A percentile compares a stretch with the other conserved stretches of the same genome.
Conservation (phyloP, 345 rosid genomes). For the Moricandia arvensis region DNA sequence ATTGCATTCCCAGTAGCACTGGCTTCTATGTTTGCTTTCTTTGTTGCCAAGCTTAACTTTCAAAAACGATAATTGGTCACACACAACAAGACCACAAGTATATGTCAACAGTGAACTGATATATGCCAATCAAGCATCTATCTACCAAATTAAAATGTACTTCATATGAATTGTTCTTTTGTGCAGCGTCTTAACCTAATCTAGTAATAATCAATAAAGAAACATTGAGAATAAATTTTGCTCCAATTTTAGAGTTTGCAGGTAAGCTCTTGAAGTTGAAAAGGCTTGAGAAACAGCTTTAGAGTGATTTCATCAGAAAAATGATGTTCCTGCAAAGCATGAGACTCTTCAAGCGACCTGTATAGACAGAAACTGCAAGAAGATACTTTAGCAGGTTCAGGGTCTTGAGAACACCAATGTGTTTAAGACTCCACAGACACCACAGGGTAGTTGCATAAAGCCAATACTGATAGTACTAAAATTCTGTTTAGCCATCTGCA, state of each 20-base stretch:
- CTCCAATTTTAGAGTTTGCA: background rate
- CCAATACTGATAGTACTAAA: background rate
- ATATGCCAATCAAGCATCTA: background rate
- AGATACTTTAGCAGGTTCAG: slow-evolving; percentile 2
- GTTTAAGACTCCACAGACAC: background rate
- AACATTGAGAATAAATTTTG: background rate
- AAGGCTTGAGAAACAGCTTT: background rate
- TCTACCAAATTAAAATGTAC: background rate
- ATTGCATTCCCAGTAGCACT: slow-evolving; percentile 47
- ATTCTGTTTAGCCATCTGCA: background rate
- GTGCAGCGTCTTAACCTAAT: slow-evolving; percentile 16
- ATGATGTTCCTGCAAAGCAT: background rate
- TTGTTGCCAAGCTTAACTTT: slow-evolving; percentile 55
- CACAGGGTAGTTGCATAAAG: background rate
- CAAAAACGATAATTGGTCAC: slow-evolving; percentile 52
- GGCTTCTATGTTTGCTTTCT: slow-evolving; percentile 60
- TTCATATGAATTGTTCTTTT: slow-evolving; percentile 1
- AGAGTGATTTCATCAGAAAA: background rate
- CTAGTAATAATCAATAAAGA: background rate
- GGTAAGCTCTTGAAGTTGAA: slow-evolving; percentile 21
- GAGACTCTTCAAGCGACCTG: background rate
- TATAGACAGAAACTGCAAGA: background rate
- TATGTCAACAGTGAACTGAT: background rate
- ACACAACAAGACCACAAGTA: slow-evolving; percentile 3
- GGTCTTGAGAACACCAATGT: background rate